Base-by-base conservation (phyloP, 2,329 filamentous ascomycete species). In the Penicillium sp. region DNA sequence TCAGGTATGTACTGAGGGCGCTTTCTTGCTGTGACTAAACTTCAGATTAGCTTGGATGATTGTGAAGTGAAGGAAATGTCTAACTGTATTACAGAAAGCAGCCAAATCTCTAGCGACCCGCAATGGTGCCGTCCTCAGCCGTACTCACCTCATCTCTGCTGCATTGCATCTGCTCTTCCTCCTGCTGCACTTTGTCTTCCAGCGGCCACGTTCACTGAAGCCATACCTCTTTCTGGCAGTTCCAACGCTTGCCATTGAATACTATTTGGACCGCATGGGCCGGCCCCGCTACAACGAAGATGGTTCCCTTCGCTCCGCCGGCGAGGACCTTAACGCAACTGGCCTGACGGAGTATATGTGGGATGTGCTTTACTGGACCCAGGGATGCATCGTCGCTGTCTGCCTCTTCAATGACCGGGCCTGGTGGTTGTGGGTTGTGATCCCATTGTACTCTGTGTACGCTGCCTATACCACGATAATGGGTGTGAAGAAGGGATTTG, bases 301-400 rank as follows among this genome's bases (percentile, higher is more conserved):
- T 46, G 82, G 80, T 15, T 80, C 86, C n/a, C 79, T 97, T 58
- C 86, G 84, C 70, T 85, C 82, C 32, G 80, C 90, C 0, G 93
- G 94, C 41, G 92, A 97, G 71, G 94, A 99, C 72, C 83, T 99
- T 49, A 86, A 89, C 50, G 90, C 91, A 10, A 83, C 87, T 34
- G 94, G 94, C 5, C 77, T 99, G 78, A 97, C 93, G 12, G 94
- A 97, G 76, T 97, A 95, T 79, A 90, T 97, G 88, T 99, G 96
- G 82, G 94, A 99, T 76, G 84, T 96, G 47, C 79, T 96, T 50
- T 97, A 96, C 84, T 91, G 96, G 77, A 97, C 91, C 0, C 97
- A 92, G 87, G 86, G 84, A 12, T 89, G 86, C 51, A 78, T 90
- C 39, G 75, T 87, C 9, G 73, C 88, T n/a, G 91, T 87, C 15